Conservation (phyloP, 2,329 filamentous ascomycete species). For the Alternaria sp. region DNA sequence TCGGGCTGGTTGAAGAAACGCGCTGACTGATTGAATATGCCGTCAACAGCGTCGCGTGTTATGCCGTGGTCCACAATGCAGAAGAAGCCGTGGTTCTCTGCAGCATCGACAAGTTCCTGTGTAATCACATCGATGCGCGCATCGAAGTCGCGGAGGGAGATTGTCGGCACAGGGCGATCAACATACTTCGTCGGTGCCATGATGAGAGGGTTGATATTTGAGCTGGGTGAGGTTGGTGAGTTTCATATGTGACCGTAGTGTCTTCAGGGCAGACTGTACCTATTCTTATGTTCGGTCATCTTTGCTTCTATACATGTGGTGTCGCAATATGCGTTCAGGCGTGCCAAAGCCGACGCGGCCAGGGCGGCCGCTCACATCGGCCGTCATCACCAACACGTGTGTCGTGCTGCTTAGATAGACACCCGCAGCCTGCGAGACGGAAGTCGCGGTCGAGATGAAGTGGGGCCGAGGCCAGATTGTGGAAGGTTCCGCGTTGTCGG, state of each 20-base stretch:
- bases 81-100: conserved; percentile 68
- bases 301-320: background rate
- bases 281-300: conserved; percentile 6
- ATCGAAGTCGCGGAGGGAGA: conserved; percentile 63
- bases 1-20: conserved; percentile 59
- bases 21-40: conserved; percentile 59
- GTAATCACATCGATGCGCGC: conserved; percentile 62
- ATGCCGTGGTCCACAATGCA: conserved; percentile 64
- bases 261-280: background rate
- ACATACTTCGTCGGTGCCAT: conserved; percentile 21
- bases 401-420: background rate
- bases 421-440: background rate
- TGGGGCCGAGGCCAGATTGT: conserved; percentile 3
- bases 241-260: background rate
- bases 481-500: background rate
- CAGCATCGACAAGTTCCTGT: conserved; percentile 58
- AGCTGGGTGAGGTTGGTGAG: background rate
- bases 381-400: background rate
- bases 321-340: background rate
- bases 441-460: background rate
- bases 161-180: conserved; percentile 21
- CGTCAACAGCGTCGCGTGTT: conserved; percentile 55
- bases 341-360: background rate
- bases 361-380: conserved; percentile 3
- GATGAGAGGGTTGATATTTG: background rate